Percentiles rank a stretch among this genome's conserved stretches.
Conservation (phyloP, 78 protist genomes). For the Emiliania huxleyi region DNA sequence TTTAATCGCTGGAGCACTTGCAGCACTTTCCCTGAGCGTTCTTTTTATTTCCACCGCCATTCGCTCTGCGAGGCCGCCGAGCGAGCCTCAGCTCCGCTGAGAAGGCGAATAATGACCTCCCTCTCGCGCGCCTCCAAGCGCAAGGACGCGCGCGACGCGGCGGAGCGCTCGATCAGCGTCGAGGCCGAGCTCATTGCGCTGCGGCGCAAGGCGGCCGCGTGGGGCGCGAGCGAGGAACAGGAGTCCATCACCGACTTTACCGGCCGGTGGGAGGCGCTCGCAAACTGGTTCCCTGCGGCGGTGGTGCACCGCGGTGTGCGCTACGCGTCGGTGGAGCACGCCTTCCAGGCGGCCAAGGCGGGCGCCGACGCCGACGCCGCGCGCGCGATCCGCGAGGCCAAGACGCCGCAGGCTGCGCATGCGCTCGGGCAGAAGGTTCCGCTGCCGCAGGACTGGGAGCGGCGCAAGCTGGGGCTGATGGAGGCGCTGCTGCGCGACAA, state of each 20-base stretch:
- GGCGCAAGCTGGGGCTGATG: neutral
- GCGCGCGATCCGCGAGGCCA: neutral
- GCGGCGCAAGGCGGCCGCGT: neutral
- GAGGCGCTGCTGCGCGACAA: neutral
- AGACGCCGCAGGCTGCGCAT: neutral
- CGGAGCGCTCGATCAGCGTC: neutral
- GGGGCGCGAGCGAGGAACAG: neutral
- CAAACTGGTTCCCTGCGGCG: neutral
- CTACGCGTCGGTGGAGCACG: neutral
- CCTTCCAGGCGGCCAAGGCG: conserved; percentile 3
- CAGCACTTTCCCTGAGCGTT: no score
- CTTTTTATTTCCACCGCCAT: no score
- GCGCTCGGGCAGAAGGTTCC: neutral
- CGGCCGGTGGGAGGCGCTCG: conserved; percentile 1
- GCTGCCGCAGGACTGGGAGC: conserved; percentile 1
- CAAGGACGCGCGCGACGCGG: neutral
- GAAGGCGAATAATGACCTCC: no score
- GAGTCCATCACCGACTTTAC: neutral
- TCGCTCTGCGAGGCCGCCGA: no score
- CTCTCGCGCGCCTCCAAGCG: neutral
- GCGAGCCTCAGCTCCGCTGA: no score
- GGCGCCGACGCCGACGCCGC: neutral
- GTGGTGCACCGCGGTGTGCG: neutral
- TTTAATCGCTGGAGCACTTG: no score
- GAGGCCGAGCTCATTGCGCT: conserved; percentile 1